A percentile compares a stretch with the other conserved stretches of the same genome.
Conservation (phyloP, 148 eudicot species). For the Dysphania ambrosioides region DNA sequence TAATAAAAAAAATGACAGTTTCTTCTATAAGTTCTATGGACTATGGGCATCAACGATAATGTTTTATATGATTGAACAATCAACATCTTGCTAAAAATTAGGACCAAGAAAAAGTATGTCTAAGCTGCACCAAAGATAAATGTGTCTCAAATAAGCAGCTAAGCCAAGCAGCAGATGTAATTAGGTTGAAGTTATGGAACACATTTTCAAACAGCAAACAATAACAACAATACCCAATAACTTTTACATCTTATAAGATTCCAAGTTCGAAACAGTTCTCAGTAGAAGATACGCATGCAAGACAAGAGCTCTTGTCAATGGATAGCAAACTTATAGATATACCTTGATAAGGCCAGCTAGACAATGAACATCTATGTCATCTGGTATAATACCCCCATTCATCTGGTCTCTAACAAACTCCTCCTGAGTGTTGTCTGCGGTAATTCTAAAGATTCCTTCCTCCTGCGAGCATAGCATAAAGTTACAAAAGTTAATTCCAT, state of each 20-base stretch:
- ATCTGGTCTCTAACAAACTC: constrained; percentile 81
- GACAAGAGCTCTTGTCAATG: neutral
- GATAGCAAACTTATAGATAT: neutral
- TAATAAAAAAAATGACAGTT: no score
- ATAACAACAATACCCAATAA: neutral
- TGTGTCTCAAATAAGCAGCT: no score
- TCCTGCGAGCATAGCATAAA: constrained; percentile 58
- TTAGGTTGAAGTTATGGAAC: no score
- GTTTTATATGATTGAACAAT: no score
- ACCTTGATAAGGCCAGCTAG: constrained; percentile 98
- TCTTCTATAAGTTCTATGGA: no score
- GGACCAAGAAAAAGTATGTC: neutral
- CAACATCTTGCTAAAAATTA: no score
- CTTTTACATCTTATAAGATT: neutral
- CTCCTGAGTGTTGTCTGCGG: constrained; percentile 83
- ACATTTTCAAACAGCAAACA: no score
- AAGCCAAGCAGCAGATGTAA: no score
- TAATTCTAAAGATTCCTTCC: constrained; percentile 94
- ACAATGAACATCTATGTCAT: constrained; percentile 88
- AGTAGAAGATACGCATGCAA: neutral
- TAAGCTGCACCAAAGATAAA: neutral
- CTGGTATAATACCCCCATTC: constrained; percentile 77
- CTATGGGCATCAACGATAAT: no score
- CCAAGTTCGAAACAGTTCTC: neutral
- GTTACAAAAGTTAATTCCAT: constrained; percentile 9